Percentiles rank a stretch among this genome's conserved stretches.
Conservation (phyloP, 345 rosid species). For the Arabidopsis suecica region DNA sequence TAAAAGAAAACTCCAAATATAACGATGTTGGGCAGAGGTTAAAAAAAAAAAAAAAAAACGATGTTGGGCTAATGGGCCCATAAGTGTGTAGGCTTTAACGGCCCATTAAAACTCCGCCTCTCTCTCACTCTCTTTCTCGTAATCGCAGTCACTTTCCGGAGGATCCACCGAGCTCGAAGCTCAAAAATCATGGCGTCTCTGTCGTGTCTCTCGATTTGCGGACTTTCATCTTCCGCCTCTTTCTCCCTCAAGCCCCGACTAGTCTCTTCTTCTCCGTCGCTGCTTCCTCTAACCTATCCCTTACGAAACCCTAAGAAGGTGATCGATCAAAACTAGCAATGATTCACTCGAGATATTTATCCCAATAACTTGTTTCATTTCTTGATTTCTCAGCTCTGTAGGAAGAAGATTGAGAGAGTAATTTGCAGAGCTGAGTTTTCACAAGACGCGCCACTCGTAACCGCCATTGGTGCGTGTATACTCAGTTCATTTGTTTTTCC, state of each 20-base stretch:
- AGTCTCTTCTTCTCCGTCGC: constrained; percentile 6
- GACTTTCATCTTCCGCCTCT: constrained; percentile 24
- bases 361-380: not conserved
- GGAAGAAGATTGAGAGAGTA: constrained; percentile 41
- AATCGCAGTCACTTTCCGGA: not conserved
- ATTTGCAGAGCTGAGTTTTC: constrained; percentile 74
- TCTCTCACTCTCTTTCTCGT: not conserved
- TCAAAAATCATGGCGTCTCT: constrained; percentile 36
- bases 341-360: not conserved
- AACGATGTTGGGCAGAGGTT: constrained; percentile 4
- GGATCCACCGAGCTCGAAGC: constrained; percentile 25
- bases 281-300: not conserved
- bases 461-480: constrained; percentile 76
- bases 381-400: constrained; percentile 28
- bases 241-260: constrained; percentile 32
- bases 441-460: constrained; percentile 68
- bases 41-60: too few species aligned
- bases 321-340: constrained; percentile 4
- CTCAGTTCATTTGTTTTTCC: constrained; percentile 77
- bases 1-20: not conserved
- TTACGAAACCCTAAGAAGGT: constrained; percentile 45
- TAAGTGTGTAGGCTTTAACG: not conserved
- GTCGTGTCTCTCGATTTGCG: constrained; percentile 33
- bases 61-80: not conserved
- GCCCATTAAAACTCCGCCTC: not conserved